These are phyloP conservation scores for Chamaenerion angustifolium DNA, from an alignment of 345 rosid species.

Conservation along the genomic window DNA sequence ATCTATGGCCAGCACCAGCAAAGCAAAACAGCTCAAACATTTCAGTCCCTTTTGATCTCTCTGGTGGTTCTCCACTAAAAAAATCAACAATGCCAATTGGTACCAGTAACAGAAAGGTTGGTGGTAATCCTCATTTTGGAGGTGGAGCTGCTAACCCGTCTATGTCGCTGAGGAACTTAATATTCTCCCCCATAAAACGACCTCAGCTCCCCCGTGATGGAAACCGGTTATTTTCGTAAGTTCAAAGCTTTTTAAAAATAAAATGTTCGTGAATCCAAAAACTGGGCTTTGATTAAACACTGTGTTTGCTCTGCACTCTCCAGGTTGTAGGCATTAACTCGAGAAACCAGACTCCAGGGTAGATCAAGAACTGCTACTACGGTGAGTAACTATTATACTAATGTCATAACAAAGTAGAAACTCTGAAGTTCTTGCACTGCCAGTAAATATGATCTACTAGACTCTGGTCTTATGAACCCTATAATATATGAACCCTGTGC, in stretches of 20 bases:
- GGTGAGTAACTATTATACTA: no score
- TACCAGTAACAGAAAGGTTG: slow-evolving; percentile 41
- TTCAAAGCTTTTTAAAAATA: neutral
- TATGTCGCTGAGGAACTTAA: slow-evolving; percentile 66
- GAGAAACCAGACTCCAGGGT: no score
- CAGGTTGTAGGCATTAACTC: no score
- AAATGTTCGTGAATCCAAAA: no score
- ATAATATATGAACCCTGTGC: no score
- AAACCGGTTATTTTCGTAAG: slow-evolving; percentile 66
- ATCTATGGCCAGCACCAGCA: slow-evolving; percentile 51
- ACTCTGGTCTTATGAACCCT: no score
- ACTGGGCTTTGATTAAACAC: no score
- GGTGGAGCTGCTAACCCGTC: slow-evolving; percentile 49
- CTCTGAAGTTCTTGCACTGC: no score
- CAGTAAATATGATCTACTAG: no score
- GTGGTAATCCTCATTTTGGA: slow-evolving; percentile 33
- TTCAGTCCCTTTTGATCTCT: slow-evolving; percentile 61
- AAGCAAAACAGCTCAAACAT: slow-evolving; percentile 55
- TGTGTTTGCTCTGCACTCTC: no score
- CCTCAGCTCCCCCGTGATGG: slow-evolving; percentile 80
- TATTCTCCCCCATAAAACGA: slow-evolving; percentile 84
- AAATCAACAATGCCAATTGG: slow-evolving; percentile 24
- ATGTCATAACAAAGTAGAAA: no score
- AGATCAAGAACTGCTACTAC: no score
- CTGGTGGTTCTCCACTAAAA: slow-evolving; percentile 47